phyloP scores from a whole-genome alignment of 768 basidiomycete species.

The Cystobasidium tubakii region DNA sequence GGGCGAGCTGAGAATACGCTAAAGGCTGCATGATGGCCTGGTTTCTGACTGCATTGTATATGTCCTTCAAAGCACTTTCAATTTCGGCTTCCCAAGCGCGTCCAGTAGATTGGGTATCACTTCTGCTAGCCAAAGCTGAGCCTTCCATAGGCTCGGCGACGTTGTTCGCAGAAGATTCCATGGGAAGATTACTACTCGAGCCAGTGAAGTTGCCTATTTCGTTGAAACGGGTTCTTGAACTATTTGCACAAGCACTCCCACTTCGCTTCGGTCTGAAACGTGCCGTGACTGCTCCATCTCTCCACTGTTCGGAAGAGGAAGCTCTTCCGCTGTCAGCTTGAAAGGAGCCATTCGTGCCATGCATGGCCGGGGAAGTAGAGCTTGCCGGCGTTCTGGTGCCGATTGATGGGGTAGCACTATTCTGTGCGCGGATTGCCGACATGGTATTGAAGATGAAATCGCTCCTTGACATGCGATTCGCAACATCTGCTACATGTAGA shows the following conservation, averaged over 20 bases:
- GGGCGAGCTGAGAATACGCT: conserved; percentile 41
- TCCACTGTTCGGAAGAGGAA: conserved; percentile 4
- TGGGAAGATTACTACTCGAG: conserved; percentile 19
- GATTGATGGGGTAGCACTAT: conserved; percentile 47
- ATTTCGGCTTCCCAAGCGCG: conserved; percentile 55
- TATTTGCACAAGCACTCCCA: conserved; percentile 79
- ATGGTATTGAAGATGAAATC: conserved; percentile 93
- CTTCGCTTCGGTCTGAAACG: conserved; percentile 59
- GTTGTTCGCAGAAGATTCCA: background rate
- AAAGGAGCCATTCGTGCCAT: conserved; percentile 11
- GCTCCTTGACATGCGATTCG: conserved; percentile 77
- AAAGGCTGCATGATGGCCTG: conserved; percentile 44
- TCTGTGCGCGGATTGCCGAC: conserved; percentile 71
- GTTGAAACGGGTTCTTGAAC: conserved; percentile 46
- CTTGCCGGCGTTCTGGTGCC: background rate
- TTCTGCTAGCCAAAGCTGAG: background rate
- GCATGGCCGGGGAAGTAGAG: background rate
- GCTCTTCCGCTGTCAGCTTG: background rate
- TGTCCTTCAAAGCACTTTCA: conserved; percentile 86
- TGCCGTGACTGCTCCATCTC: conserved; percentile 19
- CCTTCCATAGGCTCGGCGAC: background rate
- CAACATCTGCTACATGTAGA: conserved; percentile 85
- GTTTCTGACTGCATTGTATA: conserved; percentile 78
- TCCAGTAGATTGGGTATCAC: background rate
- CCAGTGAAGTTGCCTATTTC: background rate